Percentiles rank a stretch among this genome's conserved stretches.
These are phyloP conservation scores for Saksenaea oblongispora DNA, from an alignment of 371 early-diverging fungal genomes.

Conservation along the genomic window DNA sequence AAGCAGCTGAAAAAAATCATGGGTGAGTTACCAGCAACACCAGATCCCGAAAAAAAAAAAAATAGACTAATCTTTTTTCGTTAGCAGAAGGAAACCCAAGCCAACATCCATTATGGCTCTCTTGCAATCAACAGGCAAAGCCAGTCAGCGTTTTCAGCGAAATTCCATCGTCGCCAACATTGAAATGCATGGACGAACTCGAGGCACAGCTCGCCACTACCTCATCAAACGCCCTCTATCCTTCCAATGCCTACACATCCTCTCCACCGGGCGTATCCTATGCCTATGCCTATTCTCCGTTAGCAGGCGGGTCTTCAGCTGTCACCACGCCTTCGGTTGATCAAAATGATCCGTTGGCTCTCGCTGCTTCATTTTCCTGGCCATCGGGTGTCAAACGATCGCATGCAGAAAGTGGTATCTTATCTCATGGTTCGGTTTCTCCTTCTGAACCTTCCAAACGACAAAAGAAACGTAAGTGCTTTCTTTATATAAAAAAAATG, in stretches of 20 bases:
- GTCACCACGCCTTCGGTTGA: background rate
- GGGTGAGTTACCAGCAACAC: constrained; percentile 2
- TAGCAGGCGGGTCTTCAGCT: background rate
- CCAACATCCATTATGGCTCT: constrained; percentile 12
- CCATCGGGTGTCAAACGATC: constrained; percentile 1
- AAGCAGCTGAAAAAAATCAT: constrained; percentile 10
- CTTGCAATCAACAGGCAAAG: constrained; percentile 6
- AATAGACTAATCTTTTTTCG: background rate
- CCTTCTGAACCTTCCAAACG: background rate
- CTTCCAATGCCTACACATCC: background rate
- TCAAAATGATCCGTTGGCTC: background rate
- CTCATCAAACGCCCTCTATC: background rate
- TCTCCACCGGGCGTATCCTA: background rate
- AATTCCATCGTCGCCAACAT: background rate
- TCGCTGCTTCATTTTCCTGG: background rate
- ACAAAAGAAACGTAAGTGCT: background rate
- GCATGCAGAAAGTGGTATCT: background rate
- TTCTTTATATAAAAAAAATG: background rate
- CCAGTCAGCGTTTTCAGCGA: background rate
- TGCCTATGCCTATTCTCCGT: background rate
- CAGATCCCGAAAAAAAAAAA: background rate
- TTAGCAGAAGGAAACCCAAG: constrained; percentile 20
- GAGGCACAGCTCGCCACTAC: background rate
- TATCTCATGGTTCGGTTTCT: background rate
- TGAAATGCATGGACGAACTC: background rate